Base-by-base conservation (phyloP, 1,284 basidiomycete species). In the Ganoderma lingzhi region DNA sequence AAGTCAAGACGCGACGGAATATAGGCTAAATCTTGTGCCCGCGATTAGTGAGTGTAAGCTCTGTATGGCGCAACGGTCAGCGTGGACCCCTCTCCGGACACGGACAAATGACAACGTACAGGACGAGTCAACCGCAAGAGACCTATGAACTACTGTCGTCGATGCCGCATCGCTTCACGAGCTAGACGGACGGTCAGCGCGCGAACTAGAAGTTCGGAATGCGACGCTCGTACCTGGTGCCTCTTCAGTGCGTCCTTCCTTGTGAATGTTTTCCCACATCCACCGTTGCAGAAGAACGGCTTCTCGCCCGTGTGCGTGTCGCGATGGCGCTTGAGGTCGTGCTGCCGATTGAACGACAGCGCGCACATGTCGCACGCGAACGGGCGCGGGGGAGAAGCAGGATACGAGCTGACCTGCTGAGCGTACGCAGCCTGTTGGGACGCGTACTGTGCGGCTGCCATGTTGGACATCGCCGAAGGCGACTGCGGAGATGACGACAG, bases 261-360 rank as follows among this genome's bases (percentile, higher is more conserved):
- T 62, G 93, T 94, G 78, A 94, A 94, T 2, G 92, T 93, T 84
- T 93, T 94, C 63, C 91, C 91, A 71, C 92, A 94, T 51, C 90
- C 90, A 15, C 93, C 92, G 73, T 93, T 92, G 80, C 93, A 94
- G 41, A 88, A 80, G 80, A 89, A 94, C 14, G 93, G 93, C 78
- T 93, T 93, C 80, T 93, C 92, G 58, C 92, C 92, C 14, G 90
- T 91, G 80, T 93, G 92, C 30, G 92, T 93, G 75, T 94, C 92
- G 73, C 90, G 85, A 81, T 94, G 92, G 53, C 92, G 87, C 79
- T 94, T 94, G 76, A 94, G 79, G 78, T 94, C 92, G 78, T 94
- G 93, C 77, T 93, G 91, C 64, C 92, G 87, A 77, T 92, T 93
- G 83, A 94, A 94, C 23, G 92, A 93, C 72, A 94, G 79, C n/a